A percentile compares a stretch with the other conserved stretches of the same genome.
Evolutionary conservation across 2,329 filamentous ascomycete species (phyloP).

Genomic region (Aspergillus tamarii): DNA sequence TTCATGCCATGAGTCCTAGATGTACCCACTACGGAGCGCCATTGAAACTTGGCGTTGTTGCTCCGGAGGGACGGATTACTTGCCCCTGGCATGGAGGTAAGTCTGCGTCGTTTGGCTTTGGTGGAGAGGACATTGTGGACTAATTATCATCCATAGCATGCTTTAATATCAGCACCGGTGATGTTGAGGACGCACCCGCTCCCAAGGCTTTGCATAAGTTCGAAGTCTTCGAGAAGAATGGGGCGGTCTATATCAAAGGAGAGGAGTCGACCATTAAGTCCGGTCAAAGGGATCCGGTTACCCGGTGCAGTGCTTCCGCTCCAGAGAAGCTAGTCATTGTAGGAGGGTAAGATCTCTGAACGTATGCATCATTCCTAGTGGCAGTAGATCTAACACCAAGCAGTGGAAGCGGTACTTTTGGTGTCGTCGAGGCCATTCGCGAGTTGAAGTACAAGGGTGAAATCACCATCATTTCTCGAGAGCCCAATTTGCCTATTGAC

Average conservation of each 20-base stretch:
- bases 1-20: slow-evolving; percentile 79
- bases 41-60: slow-evolving; percentile 81
- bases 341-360: slow-evolving; percentile 59
- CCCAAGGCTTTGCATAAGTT: slow-evolving; percentile 85
- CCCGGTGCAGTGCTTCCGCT: slow-evolving; percentile 67
- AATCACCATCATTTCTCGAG: slow-evolving; percentile 81
- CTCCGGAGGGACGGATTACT: slow-evolving; percentile 78
- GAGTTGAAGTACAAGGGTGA: slow-evolving; percentile 77
- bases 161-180: slow-evolving; percentile 85
- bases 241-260: slow-evolving; percentile 80
- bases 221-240: slow-evolving; percentile 77
- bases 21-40: slow-evolving; percentile 94
- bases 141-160: slow-evolving; percentile 65
- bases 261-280: slow-evolving; percentile 78
- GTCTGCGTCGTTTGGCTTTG: slow-evolving; percentile 26
- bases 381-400: slow-evolving; percentile 8
- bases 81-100: slow-evolving; percentile 96
- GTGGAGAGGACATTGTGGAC: slow-evolving; percentile 8
- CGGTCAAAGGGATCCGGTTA: slow-evolving; percentile 71
- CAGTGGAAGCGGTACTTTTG: slow-evolving; percentile 80
- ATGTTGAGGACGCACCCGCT: slow-evolving; percentile 93
- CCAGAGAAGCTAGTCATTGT: slow-evolving; percentile 74
- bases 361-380: not conserved
- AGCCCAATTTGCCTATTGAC: slow-evolving; percentile 87
- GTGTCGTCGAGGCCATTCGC: slow-evolving; percentile 79